Percentiles rank a stretch among this genome's conserved stretches.
Conservation (phyloP, 2,329 filamentous ascomycete genomes). For the Trichophyton verrucosum region DNA sequence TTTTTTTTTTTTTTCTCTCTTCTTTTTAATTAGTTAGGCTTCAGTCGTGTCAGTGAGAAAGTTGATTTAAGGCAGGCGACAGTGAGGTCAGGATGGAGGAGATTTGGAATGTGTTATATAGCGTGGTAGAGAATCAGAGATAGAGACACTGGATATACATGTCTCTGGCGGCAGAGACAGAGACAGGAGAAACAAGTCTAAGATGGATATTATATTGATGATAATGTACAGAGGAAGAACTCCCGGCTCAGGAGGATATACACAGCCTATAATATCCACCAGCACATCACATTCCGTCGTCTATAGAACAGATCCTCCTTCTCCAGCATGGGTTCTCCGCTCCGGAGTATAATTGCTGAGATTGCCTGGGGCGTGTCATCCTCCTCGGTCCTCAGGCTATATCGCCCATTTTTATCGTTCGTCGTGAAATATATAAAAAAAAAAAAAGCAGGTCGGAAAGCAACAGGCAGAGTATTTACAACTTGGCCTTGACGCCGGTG, state of each 20-base stretch:
- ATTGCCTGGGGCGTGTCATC: neutral
- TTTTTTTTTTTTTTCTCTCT: neutral
- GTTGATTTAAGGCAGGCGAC: neutral
- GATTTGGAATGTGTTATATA: neutral
- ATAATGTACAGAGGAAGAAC: neutral
- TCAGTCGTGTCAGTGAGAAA: too few relatives aligned
- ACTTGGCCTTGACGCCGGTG: slow-evolving; percentile 55
- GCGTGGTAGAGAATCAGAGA: neutral
- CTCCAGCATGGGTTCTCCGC: neutral
- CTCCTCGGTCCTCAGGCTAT: neutral
- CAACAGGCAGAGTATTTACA: slow-evolving; percentile 38
- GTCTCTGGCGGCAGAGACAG: neutral
- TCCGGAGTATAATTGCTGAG: neutral
- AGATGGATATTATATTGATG: neutral
- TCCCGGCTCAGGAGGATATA: neutral
- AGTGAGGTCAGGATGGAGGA: neutral
- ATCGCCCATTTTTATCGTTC: neutral
- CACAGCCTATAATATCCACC: neutral
- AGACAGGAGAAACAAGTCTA: neutral
- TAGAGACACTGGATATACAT: neutral
- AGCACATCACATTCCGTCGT: neutral
- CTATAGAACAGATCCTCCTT: neutral
- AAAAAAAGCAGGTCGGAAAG: too few relatives aligned
- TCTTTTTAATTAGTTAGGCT: too few relatives aligned
- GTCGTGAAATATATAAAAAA: neutral